Evolutionary conservation across 495 filamentous ascomycete genomes (phyloP), one percentile per base, ranked within the genome.

Genomic region (Penicillium steckii): DNA sequence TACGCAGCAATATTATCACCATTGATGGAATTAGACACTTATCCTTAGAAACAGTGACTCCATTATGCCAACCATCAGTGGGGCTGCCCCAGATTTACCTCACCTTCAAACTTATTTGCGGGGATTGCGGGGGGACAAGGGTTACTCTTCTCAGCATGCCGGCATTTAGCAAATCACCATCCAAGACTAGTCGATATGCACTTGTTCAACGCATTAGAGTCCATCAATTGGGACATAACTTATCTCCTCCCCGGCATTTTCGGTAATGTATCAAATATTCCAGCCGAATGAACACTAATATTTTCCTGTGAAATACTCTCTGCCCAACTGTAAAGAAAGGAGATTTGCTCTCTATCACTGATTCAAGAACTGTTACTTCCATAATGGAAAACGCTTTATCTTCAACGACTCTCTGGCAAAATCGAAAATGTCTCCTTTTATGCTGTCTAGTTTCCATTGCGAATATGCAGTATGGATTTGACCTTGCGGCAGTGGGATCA

Each of bases 401-500:
- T 1, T 49, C 55, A 21, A 58, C 55, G 8, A 43, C 55, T 19
- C 44, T 58, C 37, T 53, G 55, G 53, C 55, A 57, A 17, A 57
- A 57, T 37, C 49, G 55, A 19, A 58, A 58, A 46, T 58, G 51
- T 15, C 56, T 54, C 1, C 43, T 52, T 23, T 44, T 52, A 3
- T 59, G 51, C 44, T 52, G 52, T 41, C 47, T 55, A 4, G 52
- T 59, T n/a, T 48, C 48, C n/a, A 52, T 59, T 47, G 47, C 46
- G 4, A 54, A 53, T 17, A 59, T 59, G 56, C 52, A 60, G 23
- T 60, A 60, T 25, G 57, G 57, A 15, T 60, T 60, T 41, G 57
- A 60, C 37, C 45, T 52, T 9, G 57, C 52, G 4, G 57, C 52
- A 13, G 45, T 60, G 9, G 49, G 48, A 6, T 51, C 52, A 1